Evolutionary conservation across 106 monocot genomes (phyloP).

Genomic region (Chionographis japonica): DNA sequence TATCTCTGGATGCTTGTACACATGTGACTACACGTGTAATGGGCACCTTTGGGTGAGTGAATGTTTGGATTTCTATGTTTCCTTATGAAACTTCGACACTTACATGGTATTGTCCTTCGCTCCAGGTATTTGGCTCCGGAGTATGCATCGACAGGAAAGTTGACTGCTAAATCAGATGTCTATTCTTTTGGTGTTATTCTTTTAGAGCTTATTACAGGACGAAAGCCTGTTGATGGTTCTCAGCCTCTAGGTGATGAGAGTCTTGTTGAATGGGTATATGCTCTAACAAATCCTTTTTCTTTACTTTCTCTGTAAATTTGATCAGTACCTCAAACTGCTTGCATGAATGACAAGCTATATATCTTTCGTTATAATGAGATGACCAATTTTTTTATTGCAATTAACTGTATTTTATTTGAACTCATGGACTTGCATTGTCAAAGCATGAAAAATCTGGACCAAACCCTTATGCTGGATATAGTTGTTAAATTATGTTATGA

Average conservation of each 20-base stretch:
- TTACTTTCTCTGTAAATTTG: background rate
- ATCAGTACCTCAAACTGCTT: background rate
- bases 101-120: background rate
- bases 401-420: too few relatives aligned
- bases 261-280: slow-evolving; percentile 55
- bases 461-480: too few relatives aligned
- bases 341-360: background rate
- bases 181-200: slow-evolving; percentile 54
- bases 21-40: slow-evolving; percentile 55
- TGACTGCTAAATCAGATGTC: slow-evolving; percentile 51
- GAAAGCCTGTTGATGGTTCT: slow-evolving; percentile 44
- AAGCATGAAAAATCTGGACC: too few relatives aligned
- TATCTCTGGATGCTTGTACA: slow-evolving; percentile 29
- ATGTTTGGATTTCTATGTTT: background rate
- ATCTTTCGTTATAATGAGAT: too few relatives aligned
- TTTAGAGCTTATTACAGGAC: slow-evolving; percentile 44
- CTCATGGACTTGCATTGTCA: too few relatives aligned
- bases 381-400: too few relatives aligned
- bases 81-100: background rate
- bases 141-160: slow-evolving; percentile 48
- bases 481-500: too few relatives aligned
- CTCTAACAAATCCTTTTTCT: background rate
- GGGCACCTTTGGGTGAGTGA: slow-evolving; percentile 52
- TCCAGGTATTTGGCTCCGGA: slow-evolving; percentile 57
- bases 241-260: slow-evolving; percentile 52